A percentile compares a stretch with the other conserved stretches of the same genome.
Evolutionary conservation across 1,284 basidiomycete genomes (phyloP).

Genomic region (Gomphus bonarii): DNA sequence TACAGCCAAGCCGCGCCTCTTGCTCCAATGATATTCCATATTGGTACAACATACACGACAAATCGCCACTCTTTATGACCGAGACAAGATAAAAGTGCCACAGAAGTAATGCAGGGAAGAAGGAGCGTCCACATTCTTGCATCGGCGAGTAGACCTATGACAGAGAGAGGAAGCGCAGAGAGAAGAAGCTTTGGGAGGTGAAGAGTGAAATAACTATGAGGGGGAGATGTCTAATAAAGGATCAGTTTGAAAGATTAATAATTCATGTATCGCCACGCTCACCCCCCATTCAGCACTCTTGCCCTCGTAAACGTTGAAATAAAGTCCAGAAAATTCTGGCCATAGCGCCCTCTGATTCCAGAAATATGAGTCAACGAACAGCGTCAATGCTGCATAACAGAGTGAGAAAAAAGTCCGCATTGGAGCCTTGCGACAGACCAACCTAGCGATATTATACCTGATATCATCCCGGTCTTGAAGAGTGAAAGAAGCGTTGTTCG

Average conservation of each 20-base stretch:
- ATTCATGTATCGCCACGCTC: slow-evolving; percentile 22
- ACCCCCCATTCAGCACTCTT: slow-evolving; percentile 92
- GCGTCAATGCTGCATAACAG: slow-evolving; percentile 44
- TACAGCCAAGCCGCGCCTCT: slow-evolving; percentile 53
- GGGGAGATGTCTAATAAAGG: slow-evolving; percentile 55
- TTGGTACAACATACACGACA: slow-evolving; percentile 78
- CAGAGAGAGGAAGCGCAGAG: slow-evolving; percentile 50
- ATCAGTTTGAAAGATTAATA: slow-evolving; percentile 1
- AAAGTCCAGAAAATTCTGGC: slow-evolving; percentile 77
- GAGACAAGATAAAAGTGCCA: slow-evolving; percentile 62
- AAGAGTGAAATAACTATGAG: slow-evolving; percentile 57
- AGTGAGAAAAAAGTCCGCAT: neutral
- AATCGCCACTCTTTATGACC: slow-evolving; percentile 97
- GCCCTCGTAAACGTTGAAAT: slow-evolving; percentile 84
- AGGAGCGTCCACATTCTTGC: slow-evolving; percentile 39
- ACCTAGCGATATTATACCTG: slow-evolving; percentile 52
- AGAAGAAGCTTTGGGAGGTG: slow-evolving; percentile 77
- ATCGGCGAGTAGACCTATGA: slow-evolving; percentile 41
- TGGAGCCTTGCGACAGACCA: slow-evolving; percentile 16
- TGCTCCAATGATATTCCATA: slow-evolving; percentile 75
- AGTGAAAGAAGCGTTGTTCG: slow-evolving; percentile 36
- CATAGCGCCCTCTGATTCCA: slow-evolving; percentile 69
- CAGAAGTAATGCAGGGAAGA: slow-evolving; percentile 43
- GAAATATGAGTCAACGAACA: slow-evolving; percentile 76
- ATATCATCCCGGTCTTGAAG: slow-evolving; percentile 41